phyloP scores from a whole-genome alignment of 352 stramenopile species.

The Lagenidium giganteum region DNA sequence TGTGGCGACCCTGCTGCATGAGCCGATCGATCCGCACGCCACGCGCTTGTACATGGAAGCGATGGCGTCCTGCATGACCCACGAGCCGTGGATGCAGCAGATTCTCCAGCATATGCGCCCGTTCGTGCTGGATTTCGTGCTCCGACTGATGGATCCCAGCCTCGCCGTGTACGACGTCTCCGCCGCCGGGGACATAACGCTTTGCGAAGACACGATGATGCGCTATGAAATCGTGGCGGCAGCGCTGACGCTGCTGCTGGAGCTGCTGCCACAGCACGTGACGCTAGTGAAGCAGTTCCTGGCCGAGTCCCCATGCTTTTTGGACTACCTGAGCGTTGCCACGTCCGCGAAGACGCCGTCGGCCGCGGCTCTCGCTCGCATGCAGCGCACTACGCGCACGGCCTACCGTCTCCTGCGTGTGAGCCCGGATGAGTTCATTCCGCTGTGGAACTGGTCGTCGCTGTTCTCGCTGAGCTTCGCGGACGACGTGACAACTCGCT shows the following conservation, averaged over 20 bases:
- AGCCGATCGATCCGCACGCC: constrained; percentile 1
- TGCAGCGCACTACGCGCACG: constrained; percentile 53
- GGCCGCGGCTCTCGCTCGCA: constrained; percentile 17
- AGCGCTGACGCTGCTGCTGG: constrained; percentile 50
- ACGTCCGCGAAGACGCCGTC: constrained; percentile 19
- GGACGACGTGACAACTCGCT: constrained; percentile 46
- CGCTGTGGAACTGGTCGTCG: constrained; percentile 77
- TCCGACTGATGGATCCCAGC: constrained; percentile 47
- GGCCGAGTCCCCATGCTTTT: constrained; percentile 63
- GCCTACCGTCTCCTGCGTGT: constrained; percentile 49
- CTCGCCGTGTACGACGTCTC: constrained; percentile 37
- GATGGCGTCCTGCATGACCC: constrained; percentile 44
- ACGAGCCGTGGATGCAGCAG: constrained; percentile 33
- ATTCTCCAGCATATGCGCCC: constrained; percentile 60
- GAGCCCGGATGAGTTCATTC: constrained; percentile 41
- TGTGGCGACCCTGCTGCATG: background rate
- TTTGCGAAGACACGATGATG: constrained; percentile 42
- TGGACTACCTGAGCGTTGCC: constrained; percentile 55
- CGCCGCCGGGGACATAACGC: background rate
- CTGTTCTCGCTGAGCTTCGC: constrained; percentile 82
- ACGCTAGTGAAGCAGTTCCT: constrained; percentile 64
- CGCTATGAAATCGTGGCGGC: constrained; percentile 44
- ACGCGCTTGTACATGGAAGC: constrained; percentile 37
- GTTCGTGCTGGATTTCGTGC: constrained; percentile 68
- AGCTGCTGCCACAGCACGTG: constrained; percentile 45